phyloP scores from a whole-genome alignment of 495 filamentous ascomycete species.

The Daldinia childiae region DNA sequence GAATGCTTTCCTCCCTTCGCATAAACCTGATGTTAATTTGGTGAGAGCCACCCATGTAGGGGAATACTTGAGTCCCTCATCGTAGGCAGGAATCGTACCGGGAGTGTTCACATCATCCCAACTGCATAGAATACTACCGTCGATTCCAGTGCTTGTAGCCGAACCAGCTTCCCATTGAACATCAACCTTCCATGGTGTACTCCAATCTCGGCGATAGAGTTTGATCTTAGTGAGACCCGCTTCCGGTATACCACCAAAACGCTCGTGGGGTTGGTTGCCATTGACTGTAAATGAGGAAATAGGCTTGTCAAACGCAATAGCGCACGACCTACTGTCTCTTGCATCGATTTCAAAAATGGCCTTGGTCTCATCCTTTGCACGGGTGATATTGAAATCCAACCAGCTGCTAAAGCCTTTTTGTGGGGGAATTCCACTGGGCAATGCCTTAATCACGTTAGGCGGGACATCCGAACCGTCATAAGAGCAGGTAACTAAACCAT shows the following conservation, averaged over 20 bases:
- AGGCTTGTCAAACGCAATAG: slow-evolving; percentile 68
- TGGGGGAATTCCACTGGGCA: slow-evolving; percentile 54
- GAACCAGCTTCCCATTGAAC: slow-evolving; percentile 68
- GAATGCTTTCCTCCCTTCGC: slow-evolving; percentile 70
- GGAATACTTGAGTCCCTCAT: slow-evolving; percentile 78
- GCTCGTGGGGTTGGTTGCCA: slow-evolving; percentile 59
- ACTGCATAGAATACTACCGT: slow-evolving; percentile 78
- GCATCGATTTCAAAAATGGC: slow-evolving; percentile 69
- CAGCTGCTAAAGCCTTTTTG: slow-evolving; percentile 62
- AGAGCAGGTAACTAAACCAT: slow-evolving; percentile 69
- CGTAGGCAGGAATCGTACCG: slow-evolving; percentile 82
- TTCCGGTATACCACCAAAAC: slow-evolving; percentile 65
- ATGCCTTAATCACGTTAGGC: slow-evolving; percentile 64
- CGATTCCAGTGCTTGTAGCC: slow-evolving; percentile 54
- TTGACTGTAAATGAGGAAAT: slow-evolving; percentile 69
- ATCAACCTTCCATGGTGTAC: slow-evolving; percentile 76
- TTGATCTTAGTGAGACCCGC: slow-evolving; percentile 53
- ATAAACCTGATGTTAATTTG: slow-evolving; percentile 80
- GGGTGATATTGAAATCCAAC: slow-evolving; percentile 70
- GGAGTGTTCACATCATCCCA: slow-evolving; percentile 86
- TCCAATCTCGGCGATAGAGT: slow-evolving; percentile 81
- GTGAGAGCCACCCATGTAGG: slow-evolving; percentile 81
- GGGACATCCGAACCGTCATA: slow-evolving; percentile 69
- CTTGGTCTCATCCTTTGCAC: slow-evolving; percentile 47
- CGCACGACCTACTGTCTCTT: slow-evolving; percentile 75